Evolutionary conservation across 306 rosid genomes (phyloP).

Genomic region (Glycine tomentella): DNA sequence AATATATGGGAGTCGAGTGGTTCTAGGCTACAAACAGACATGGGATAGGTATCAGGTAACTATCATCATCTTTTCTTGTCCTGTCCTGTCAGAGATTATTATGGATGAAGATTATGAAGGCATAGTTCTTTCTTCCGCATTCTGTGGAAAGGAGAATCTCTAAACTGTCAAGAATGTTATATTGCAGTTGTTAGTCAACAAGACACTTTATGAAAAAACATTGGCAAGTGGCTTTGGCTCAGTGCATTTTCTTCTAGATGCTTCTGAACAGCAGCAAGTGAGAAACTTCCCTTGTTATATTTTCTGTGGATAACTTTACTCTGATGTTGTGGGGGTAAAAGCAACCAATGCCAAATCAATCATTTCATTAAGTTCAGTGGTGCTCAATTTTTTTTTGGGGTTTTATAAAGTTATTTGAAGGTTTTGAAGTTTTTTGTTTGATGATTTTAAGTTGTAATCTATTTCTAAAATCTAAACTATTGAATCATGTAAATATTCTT

Average conservation of each 20-base stretch:
- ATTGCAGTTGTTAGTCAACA: constrained; percentile 88
- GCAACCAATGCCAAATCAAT: constrained; percentile 7
- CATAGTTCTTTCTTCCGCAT: constrained; percentile 17
- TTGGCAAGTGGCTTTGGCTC: constrained; percentile 98
- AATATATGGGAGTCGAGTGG: constrained; percentile 80
- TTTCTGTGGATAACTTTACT: constrained; percentile 25
- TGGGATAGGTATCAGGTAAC: constrained; percentile 98
- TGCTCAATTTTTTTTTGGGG: not conserved
- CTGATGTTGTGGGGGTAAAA: not conserved
- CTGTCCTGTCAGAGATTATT: constrained; percentile 29
- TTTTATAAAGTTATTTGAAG: constrained; percentile 9
- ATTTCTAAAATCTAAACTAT: not conserved
- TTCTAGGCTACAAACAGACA: constrained; percentile 95
- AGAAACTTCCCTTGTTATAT: constrained; percentile 45
- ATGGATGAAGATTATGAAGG: constrained; percentile 3
- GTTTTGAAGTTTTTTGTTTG: constrained; percentile 17
- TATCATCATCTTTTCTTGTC: constrained; percentile 28
- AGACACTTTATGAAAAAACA: constrained; percentile 91
- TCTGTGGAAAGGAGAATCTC: constrained; percentile 40
- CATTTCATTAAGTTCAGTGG: not conserved
- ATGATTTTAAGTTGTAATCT: constrained; percentile 3
- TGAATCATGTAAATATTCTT: constrained; percentile 28
- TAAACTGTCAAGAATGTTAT: constrained; percentile 45
- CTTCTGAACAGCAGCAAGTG: constrained; percentile 98
- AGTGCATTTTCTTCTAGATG: constrained; percentile 92